Evolutionary conservation across 805 yeast genomes (phyloP), one percentile per base, ranked within the genome.

Genomic region (Candida loeiensis): DNA sequence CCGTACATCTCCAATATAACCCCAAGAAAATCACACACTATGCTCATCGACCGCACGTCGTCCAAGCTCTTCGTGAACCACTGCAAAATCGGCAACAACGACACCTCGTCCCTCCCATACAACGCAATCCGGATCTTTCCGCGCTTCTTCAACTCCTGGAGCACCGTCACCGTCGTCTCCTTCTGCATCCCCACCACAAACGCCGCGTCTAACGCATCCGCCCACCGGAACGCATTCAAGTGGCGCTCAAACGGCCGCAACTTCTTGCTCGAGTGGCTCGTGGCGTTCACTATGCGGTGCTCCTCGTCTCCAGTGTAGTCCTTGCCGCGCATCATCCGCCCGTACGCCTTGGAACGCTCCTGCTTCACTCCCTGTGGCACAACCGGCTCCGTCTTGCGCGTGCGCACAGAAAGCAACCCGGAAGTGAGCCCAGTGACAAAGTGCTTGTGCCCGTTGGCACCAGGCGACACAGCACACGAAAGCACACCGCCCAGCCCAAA

Each of bases 231-330:
- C 19, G 85, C 85, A 56, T 87, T 85, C 46, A 93, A 71, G 53
- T 84, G 83, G 55, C 75, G 83, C 61, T 93, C 99, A 56, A 82
- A 91, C 34, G 79, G 82, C 60, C 82, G 82, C 43, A 88, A 72
- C 56, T 84, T 85, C 60, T 82, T 87, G 25, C 58, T 47, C 40
- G 70, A 67, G 34, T 68, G 69, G 27, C 71, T 59, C 45, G 77
- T 74, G 46, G 86, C 86, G 41, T 75, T 74, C 24, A 85, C 71
- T 3, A 84, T 69, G 39, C 77, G 71, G 55, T 85, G 85, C 58
- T 91, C 98, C 47, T 80, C 82, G 55, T 87, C 95, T 30, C 98
- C 98, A 43, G 78, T 76, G 59, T 89, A 91, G 51, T 90, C 96
- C 6, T 89, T 75, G 42, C 98, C 98, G 51, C 91, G 79, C 74